Evolutionary conservation across 306 rosid genomes (phyloP).

Genomic region (Prunus dulcis): DNA sequence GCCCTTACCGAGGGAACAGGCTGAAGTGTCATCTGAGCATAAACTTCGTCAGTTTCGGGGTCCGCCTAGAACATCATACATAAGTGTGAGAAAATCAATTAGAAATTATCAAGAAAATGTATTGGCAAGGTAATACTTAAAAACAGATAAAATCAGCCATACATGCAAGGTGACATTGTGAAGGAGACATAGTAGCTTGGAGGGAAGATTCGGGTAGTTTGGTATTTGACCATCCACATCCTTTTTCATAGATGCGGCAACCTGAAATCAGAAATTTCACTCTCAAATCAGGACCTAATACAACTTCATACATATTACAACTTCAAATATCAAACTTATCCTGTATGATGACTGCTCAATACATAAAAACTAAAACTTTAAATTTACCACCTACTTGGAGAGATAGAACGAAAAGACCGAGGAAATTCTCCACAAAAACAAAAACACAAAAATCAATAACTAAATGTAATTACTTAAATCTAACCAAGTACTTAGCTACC

Average conservation of each 20-base stretch:
- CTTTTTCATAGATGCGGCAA: constrained; percentile 85
- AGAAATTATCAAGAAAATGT: background rate
- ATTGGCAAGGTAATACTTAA: background rate
- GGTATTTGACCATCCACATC: constrained; percentile 79
- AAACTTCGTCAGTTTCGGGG: constrained; percentile 90
- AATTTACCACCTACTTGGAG: background rate
- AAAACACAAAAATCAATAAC: background rate
- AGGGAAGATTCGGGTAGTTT: constrained; percentile 77
- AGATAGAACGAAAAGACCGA: background rate
- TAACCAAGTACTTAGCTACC: background rate
- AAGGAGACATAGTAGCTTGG: constrained; percentile 78
- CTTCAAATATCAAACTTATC: too few relatives aligned
- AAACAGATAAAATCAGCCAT: constrained; percentile 2
- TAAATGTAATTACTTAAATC: background rate
- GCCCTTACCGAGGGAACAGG: constrained; percentile 74
- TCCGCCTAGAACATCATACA: constrained; percentile 60
- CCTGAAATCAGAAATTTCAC: constrained; percentile 45
- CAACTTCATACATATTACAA: background rate
- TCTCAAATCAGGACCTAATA: constrained; percentile 2
- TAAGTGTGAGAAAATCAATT: background rate
- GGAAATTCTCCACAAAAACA: background rate
- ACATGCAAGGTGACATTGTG: constrained; percentile 88
- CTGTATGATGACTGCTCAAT: background rate
- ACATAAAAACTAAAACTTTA: background rate
- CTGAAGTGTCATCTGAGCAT: constrained; percentile 93